Percentiles rank a stretch among this genome's conserved stretches.
These are phyloP conservation scores for Phanerochaete sordida DNA, from an alignment of 768 basidiomycete genomes.

Conservation along the genomic window DNA sequence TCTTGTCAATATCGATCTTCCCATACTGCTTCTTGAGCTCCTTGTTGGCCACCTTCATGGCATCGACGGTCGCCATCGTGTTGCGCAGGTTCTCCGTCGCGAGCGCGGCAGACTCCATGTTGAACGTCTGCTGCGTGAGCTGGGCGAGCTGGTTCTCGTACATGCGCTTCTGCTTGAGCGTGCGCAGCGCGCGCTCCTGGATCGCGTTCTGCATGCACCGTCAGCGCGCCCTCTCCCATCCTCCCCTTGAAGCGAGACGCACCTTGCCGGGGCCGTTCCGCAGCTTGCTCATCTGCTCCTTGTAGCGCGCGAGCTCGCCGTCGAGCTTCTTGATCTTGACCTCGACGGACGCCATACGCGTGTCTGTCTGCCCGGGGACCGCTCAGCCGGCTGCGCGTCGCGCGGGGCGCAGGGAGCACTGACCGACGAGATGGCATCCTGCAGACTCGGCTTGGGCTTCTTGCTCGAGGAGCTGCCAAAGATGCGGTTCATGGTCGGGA, in stretches of 20 bases:
- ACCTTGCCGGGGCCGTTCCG: conserved; percentile 96
- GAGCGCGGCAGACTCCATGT: conserved; percentile 95
- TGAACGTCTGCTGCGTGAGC: conserved; percentile 92
- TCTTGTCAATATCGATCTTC: conserved; percentile 96
- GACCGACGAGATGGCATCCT: conserved; percentile 91
- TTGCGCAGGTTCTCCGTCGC: conserved; percentile 98
- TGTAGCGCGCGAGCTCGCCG: conserved; percentile 86
- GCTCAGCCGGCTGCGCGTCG: not conserved
- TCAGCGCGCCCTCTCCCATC: not conserved
- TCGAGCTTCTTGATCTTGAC: conserved; percentile 97
- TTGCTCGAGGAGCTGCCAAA: conserved; percentile 72
- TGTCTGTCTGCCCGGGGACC: conserved; percentile 64
- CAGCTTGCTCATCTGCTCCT: conserved; percentile 94
- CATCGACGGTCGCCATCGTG: conserved; percentile 98
- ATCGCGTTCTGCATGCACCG: conserved; percentile 64
- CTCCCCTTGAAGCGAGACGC: conserved; percentile 10
- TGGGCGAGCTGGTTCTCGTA: conserved; percentile 91
- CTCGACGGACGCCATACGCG: conserved; percentile 82
- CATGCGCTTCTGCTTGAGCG: conserved; percentile 93
- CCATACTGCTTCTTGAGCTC: conserved; percentile 97
- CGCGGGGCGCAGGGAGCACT: conserved; percentile 23
- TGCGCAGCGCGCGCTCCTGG: conserved; percentile 89
- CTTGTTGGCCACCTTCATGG: conserved; percentile 94
- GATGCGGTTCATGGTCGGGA: conserved; percentile 69
- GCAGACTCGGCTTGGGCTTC: conserved; percentile 82